A percentile compares a stretch with the other conserved stretches of the same genome.
Evolutionary conservation across 208 protist genomes (phyloP).

Genomic region (Trypanosoma grayi): DNA sequence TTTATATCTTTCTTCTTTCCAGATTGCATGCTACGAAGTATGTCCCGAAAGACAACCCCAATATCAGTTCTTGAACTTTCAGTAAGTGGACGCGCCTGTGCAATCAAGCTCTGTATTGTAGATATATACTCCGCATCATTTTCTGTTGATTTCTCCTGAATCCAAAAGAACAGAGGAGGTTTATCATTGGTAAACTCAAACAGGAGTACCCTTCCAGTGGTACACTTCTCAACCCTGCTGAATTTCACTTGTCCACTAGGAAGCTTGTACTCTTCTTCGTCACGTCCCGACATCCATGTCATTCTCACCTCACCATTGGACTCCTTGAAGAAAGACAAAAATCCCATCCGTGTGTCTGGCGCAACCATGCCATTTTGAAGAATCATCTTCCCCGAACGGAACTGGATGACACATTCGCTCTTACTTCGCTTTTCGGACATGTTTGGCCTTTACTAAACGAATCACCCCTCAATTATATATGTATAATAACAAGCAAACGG

Average conservation of each 20-base stretch:
- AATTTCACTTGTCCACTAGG: constrained; percentile 30
- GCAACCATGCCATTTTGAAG: constrained; percentile 60
- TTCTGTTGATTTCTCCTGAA: constrained; percentile 78
- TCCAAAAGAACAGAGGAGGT: constrained; percentile 70
- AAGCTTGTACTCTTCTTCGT: constrained; percentile 24
- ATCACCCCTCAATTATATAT: constrained; percentile 3
- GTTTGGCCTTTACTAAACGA: constrained; percentile 1
- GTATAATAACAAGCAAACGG: constrained; percentile 1
- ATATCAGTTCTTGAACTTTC: constrained; percentile 18
- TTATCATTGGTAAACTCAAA: constrained; percentile 41
- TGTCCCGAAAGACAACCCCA: constrained; percentile 47
- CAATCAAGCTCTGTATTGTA: constrained; percentile 43
- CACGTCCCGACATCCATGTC: constrained; percentile 33
- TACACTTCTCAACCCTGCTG: constrained; percentile 61
- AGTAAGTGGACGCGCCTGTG: constrained; percentile 1
- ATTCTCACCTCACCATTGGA: constrained; percentile 37
- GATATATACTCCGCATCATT: constrained; percentile 55
- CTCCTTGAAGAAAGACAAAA: constrained; percentile 49
- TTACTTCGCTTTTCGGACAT: neutral
- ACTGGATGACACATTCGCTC: constrained; percentile 42
- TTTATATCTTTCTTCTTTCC: constrained; percentile 11
- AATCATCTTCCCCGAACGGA: constrained; percentile 69
- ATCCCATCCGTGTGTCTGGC: constrained; percentile 45
- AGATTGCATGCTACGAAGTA: constrained; percentile 32
- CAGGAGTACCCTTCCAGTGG: constrained; percentile 66